phyloP scores from a whole-genome alignment of 352 stramenopile species.

The Globisporangium uncinulatum region DNA sequence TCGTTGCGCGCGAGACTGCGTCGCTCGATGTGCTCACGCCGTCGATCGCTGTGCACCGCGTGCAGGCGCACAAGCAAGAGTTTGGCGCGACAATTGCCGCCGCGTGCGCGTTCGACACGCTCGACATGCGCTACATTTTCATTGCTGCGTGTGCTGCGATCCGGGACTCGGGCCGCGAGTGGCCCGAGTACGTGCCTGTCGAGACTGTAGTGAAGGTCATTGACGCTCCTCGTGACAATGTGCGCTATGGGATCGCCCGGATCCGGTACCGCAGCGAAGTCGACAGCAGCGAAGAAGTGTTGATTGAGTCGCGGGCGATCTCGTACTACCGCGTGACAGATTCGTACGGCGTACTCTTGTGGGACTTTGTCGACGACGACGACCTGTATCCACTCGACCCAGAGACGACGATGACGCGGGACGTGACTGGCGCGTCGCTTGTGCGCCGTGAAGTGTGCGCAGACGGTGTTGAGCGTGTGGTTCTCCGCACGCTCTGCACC shows the following conservation, averaged over 20 bases:
- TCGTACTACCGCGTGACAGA: slow-evolving; percentile 25
- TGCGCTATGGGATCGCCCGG: slow-evolving; percentile 35
- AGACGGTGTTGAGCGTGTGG: slow-evolving; percentile 44
- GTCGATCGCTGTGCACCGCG: slow-evolving; percentile 27
- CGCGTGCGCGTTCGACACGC: slow-evolving; percentile 42
- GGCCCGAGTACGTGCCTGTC: slow-evolving; percentile 34
- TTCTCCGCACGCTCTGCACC: slow-evolving; percentile 50
- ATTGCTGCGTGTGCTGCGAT: slow-evolving; percentile 33
- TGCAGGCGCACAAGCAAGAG: slow-evolving; percentile 20
- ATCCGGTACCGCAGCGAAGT: slow-evolving; percentile 26
- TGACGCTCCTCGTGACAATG: slow-evolving; percentile 32
- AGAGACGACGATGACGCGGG: slow-evolving; percentile 22
- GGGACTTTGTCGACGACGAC: slow-evolving; percentile 32
- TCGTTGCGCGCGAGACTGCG: slow-evolving; percentile 44
- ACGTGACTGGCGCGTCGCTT: slow-evolving; percentile 26
- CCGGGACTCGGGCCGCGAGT: slow-evolving; percentile 32
- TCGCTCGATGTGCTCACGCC: slow-evolving; percentile 26
- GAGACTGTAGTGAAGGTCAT: slow-evolving; percentile 23
- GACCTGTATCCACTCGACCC: slow-evolving; percentile 21
- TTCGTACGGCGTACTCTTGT: slow-evolving; percentile 23
- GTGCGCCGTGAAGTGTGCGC: slow-evolving; percentile 34
- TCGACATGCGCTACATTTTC: slow-evolving; percentile 41
- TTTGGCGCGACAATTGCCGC: slow-evolving; percentile 42
- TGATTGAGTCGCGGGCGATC: slow-evolving; percentile 24
- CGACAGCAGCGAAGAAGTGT: slow-evolving; percentile 14